phyloP scores from a whole-genome alignment of 345 rosid genomes.

The Ailanthus altissimus region DNA sequence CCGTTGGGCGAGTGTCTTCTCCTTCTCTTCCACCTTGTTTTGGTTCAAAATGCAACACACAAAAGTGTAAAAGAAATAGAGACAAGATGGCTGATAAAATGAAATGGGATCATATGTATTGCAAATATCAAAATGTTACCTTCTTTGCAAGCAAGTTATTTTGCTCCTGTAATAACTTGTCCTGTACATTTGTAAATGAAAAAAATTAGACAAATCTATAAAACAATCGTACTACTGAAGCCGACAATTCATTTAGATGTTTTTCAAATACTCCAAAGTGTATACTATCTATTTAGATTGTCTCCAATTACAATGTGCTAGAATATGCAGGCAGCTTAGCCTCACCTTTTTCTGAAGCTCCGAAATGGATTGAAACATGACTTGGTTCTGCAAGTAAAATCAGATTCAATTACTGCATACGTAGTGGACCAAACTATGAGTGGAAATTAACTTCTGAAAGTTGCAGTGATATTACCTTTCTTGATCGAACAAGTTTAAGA shows the following conservation, averaged over 20 bases:
- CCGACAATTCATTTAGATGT: too few species aligned
- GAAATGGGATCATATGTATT: not conserved
- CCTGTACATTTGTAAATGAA: conserved; percentile 38
- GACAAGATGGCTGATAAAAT: too few species aligned
- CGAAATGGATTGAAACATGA: conserved; percentile 77
- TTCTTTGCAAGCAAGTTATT: conserved; percentile 66
- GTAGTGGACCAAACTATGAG: not conserved
- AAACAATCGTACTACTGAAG: too few species aligned
- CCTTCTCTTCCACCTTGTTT: conserved; percentile 73
- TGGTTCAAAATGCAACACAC: not conserved
- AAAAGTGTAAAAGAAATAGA: not conserved
- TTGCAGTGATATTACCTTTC: conserved; percentile 47
- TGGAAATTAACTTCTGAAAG: not conserved
- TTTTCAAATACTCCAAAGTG: too few species aligned
- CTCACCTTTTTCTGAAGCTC: conserved; percentile 86
- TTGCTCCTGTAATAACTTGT: conserved; percentile 68
- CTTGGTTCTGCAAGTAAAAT: conserved; percentile 57
- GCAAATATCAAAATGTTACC: conserved; percentile 43
- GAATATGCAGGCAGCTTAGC: not conserved
- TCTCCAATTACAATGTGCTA: too few species aligned
- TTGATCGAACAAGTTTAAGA: conserved; percentile 68
- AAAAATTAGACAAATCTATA: not conserved
- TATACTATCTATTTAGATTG: too few species aligned
- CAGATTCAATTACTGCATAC: not conserved
- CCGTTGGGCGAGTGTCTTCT: conserved; percentile 45